Evolutionary conservation across 805 yeast species (phyloP), one percentile per base, ranked within the genome.

Genomic region (Trichomonascus vanleenenianus): DNA sequence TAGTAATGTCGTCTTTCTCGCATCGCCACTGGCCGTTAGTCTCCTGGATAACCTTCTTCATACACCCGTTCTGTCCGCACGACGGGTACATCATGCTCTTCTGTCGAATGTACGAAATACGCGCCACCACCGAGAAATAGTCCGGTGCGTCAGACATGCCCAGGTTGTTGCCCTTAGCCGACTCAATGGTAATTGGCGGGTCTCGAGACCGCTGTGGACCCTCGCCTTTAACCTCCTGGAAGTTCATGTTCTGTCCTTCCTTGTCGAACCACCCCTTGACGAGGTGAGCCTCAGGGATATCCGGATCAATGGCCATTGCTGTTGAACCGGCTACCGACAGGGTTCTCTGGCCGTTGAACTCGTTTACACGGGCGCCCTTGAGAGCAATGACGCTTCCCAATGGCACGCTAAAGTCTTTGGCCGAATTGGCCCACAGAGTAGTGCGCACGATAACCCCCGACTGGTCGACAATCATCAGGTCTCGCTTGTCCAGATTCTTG

Each of bases 201-300:
- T 42, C 27, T 10, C 18, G 16, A 19, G n/a, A 30, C 53, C 95
- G 75, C 35, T 79, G 71, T 14, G 72, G 60, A 35, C 60, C 67
- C 11, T 61, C 58, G 9, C 62, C 62, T 57, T 77, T 80, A 60
- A 86, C 64, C 9, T 80, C 68, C 54, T 76, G 75, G 68, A 85
- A 88, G 34, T 63, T 66, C 46, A 78, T 79, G 44, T 70, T 65
- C 18, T 73, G 72, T 34, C 96, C 97, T 54, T 76, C 79, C 35
- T 83, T 75, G 58, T 87, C 95, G 59, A 79, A 93, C 99, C 99
- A 93, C 5, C 97, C 97, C 64, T 87, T 86, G 55, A 93, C 74
- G 45, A 78, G 74, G 62, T 79, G 87, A 3, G 97, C 91, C 62
- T 87, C 96, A 15, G 85, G 81, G 18, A 85, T 75, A 59, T 89